These are phyloP conservation scores for Nasturtium officinale DNA, from an alignment of 345 rosid genomes.

Conservation along the genomic window DNA sequence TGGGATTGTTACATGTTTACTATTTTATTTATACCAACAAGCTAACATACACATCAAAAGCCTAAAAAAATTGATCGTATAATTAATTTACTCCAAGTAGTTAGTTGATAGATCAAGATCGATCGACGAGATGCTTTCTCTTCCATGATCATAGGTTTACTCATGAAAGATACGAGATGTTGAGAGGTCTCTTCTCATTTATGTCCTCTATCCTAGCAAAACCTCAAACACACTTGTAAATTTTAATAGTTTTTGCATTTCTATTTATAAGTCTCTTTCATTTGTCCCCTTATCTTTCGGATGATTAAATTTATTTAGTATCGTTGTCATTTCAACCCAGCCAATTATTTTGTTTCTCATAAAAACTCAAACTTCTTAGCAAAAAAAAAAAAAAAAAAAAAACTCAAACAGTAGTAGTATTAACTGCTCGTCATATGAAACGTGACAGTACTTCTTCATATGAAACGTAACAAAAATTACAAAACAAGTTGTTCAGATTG, in stretches of 20 bases:
- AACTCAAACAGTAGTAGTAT: not conserved
- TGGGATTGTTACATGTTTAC: not conserved
- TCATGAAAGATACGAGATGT: slow-evolving; percentile 23
- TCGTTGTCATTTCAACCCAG: slow-evolving; percentile 13
- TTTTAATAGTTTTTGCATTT: not conserved
- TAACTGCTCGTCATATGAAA: too few species aligned
- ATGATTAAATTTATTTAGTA: not conserved
- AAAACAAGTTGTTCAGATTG: not conserved
- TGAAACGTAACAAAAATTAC: not conserved
- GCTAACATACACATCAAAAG: not conserved
- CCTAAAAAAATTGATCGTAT: not conserved
- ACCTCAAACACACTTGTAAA: slow-evolving; percentile 25
- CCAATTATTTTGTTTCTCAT: not conserved
- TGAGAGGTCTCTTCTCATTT: slow-evolving; percentile 30
- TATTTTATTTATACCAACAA: not conserved
- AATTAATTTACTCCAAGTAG: slow-evolving; percentile 11
- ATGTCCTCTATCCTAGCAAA: slow-evolving; percentile 13
- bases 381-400: too few species aligned
- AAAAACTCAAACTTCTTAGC: too few species aligned
- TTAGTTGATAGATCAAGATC: slow-evolving; percentile 31
- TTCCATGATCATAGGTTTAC: slow-evolving; percentile 19
- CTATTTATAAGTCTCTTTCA: slow-evolving; percentile 30
- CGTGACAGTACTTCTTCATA: not conserved
- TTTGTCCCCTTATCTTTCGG: slow-evolving; percentile 5
- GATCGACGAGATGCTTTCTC: slow-evolving; percentile 8